Evolutionary conservation across 768 basidiomycete species (phyloP).

Genomic region (Clitopilus passeckerianus): DNA sequence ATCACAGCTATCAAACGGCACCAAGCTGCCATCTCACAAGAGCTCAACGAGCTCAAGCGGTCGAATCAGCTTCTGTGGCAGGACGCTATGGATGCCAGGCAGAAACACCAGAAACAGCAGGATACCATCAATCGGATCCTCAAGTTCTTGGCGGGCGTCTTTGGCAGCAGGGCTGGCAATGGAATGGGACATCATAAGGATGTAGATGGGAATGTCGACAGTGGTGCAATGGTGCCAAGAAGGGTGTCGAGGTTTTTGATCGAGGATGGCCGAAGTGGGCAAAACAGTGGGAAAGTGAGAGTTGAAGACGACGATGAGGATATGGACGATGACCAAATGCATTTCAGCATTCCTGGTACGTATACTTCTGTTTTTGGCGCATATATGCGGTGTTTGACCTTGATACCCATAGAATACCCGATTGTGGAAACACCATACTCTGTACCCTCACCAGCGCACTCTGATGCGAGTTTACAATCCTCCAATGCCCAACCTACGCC

Average conservation of each 20-base stretch:
- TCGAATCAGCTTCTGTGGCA: constrained; percentile 92
- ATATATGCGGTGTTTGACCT: neutral
- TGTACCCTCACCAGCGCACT: constrained; percentile 28
- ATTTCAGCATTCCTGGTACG: constrained; percentile 5
- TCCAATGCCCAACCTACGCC: constrained; percentile 11
- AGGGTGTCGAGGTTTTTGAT: constrained; percentile 64
- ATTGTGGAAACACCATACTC: constrained; percentile 43
- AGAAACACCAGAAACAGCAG: constrained; percentile 86
- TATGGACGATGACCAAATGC: constrained; percentile 11
- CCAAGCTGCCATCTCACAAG: constrained; percentile 86
- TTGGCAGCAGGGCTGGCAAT: constrained; percentile 50
- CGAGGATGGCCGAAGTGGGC: constrained; percentile 42
- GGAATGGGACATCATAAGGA: constrained; percentile 18
- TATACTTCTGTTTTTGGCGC: neutral
- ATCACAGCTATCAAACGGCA: constrained; percentile 87
- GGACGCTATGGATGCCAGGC: constrained; percentile 74
- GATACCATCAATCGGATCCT: constrained; percentile 96
- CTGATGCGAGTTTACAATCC: constrained; percentile 26
- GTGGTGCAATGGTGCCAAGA: constrained; percentile 43
- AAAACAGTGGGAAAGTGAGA: constrained; percentile 31
- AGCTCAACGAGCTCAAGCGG: constrained; percentile 82
- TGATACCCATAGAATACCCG: constrained; percentile 32
- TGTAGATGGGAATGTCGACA: constrained; percentile 20
- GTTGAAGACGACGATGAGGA: constrained; percentile 36
- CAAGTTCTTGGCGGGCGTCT: constrained; percentile 91